Conservation (phyloP, 768 basidiomycete genomes). For the Pleurotus giganteus region DNA sequence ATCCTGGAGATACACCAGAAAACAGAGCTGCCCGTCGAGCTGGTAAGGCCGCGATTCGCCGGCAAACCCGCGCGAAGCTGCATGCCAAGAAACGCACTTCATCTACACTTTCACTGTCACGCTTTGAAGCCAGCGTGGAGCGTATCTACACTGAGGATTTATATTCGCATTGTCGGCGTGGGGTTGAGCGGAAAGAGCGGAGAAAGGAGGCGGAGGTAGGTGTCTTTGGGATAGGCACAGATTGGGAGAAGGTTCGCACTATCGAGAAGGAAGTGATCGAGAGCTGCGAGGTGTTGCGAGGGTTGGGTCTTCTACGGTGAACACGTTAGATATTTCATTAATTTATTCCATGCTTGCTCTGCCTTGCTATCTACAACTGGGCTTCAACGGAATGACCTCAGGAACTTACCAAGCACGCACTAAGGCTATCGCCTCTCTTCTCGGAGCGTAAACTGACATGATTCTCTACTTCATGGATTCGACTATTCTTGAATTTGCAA, state of each 20-base stretch:
- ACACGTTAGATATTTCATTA: neutral
- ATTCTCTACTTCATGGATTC: no score
- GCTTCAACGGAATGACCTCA: neutral
- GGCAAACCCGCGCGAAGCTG: constrained; percentile 17
- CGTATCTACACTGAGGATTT: constrained; percentile 68
- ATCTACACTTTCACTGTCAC: constrained; percentile 35
- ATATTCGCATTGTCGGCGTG: constrained; percentile 69
- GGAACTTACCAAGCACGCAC: no score
- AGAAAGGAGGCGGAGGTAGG: constrained; percentile 77
- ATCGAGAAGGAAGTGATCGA: constrained; percentile 70
- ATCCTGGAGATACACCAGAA: constrained; percentile 16
- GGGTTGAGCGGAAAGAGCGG: constrained; percentile 64
- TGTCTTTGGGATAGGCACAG: constrained; percentile 87
- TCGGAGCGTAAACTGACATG: no score
- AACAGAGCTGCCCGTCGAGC: constrained; percentile 1
- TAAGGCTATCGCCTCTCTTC: no score
- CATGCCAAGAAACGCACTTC: constrained; percentile 34
- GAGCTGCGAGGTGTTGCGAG: constrained; percentile 76
- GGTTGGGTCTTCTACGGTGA: constrained; percentile 46
- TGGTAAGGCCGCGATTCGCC: neutral
- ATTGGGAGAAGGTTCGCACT: constrained; percentile 83
- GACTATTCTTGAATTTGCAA: no score
- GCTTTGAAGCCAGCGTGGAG: constrained; percentile 81
- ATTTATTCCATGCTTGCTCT: constrained; percentile 4
- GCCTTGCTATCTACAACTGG: neutral